phyloP scores from a whole-genome alignment of 345 rosid genomes.

The Reutealis trisperma region DNA sequence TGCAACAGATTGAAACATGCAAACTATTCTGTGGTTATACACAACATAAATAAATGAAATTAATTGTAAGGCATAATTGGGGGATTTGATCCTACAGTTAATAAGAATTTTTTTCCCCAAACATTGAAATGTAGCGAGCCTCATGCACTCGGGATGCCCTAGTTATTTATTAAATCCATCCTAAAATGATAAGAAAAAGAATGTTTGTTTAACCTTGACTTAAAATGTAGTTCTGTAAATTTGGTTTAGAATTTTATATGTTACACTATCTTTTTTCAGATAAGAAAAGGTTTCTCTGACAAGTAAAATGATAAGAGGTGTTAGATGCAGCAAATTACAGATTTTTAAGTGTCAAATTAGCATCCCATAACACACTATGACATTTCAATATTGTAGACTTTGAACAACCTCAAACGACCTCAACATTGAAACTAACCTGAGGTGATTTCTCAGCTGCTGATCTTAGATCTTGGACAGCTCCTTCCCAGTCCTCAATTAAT shows the following conservation, averaged over 20 bases:
- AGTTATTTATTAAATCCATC: neutral
- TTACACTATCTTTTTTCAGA: neutral
- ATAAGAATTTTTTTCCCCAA: neutral
- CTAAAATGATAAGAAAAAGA: neutral
- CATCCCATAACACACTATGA: neutral
- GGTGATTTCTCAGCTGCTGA: slow-evolving; percentile 83
- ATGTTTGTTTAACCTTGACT: neutral
- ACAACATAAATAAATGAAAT: neutral
- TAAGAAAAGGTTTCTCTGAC: neutral
- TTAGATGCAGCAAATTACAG: neutral
- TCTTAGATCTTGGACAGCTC: slow-evolving; percentile 90
- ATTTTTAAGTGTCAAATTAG: neutral
- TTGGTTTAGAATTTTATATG: neutral
- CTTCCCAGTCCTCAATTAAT: slow-evolving; percentile 95
- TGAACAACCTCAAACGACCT: slow-evolving; percentile 1
- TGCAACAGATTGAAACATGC: neutral
- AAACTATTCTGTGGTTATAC: neutral
- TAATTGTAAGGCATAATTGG: neutral
- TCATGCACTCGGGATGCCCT: neutral
- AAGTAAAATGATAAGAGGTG: neutral
- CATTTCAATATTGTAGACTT: neutral
- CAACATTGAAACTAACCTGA: slow-evolving; percentile 55
- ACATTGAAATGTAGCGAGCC: neutral
- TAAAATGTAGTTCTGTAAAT: neutral
- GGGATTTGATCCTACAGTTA: neutral